Conservation (phyloP, 2,329 filamentous ascomycete species). For the Exophiala lecanii-corni region DNA sequence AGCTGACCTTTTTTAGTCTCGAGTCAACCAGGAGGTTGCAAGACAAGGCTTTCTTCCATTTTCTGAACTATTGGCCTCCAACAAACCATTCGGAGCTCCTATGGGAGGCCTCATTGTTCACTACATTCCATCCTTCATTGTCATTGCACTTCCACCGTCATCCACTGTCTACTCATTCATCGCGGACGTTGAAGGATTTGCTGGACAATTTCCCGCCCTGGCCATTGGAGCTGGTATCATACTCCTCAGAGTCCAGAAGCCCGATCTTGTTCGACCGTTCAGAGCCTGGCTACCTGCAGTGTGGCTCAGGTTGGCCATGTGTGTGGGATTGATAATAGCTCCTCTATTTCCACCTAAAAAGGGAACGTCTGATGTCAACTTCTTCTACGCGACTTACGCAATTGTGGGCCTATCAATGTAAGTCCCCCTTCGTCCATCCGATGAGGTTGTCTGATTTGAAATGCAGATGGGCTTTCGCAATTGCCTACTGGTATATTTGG, state of each 20-base stretch:
- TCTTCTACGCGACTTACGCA: constrained; percentile 52
- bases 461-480: constrained; percentile 51
- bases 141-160: constrained; percentile 62
- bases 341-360: constrained; percentile 58
- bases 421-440: constrained; percentile 26
- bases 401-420: constrained; percentile 45
- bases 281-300: constrained; percentile 61
- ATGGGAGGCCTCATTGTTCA: constrained; percentile 65
- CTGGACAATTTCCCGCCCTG: constrained; percentile 57
- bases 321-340: constrained; percentile 53
- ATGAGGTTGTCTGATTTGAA: constrained; percentile 19
- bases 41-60: constrained; percentile 67
- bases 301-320: constrained; percentile 50
- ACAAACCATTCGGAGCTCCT: constrained; percentile 62
- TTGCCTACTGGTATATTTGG: constrained; percentile 67
- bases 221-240: constrained; percentile 56
- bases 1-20: constrained; percentile 54
- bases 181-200: constrained; percentile 66
- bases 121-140: constrained; percentile 62
- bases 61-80: constrained; percentile 56
- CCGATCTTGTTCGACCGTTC: constrained; percentile 60
- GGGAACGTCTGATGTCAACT: constrained; percentile 41
- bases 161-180: constrained; percentile 68
- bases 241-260: constrained; percentile 55
- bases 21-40: constrained; percentile 68